A percentile compares a stretch with the other conserved stretches of the same genome.
phyloP scores from a whole-genome alignment of 495 filamentous ascomycete genomes.

The Physcia stellaris region DNA sequence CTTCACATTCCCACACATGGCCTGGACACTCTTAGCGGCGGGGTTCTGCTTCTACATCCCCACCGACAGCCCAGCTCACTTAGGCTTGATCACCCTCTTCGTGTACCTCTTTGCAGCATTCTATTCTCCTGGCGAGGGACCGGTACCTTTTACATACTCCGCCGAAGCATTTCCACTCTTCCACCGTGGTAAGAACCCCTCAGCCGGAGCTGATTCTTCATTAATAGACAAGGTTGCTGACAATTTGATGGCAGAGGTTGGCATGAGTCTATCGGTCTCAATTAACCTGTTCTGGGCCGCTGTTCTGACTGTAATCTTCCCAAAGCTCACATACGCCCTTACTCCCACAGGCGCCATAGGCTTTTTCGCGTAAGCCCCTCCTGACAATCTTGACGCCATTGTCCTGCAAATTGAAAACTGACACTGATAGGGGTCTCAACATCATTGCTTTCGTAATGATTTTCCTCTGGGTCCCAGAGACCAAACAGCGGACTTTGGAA shows the following conservation, averaged over 20 bases:
- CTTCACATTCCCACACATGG: constrained; percentile 80
- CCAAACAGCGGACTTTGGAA: constrained; percentile 18
- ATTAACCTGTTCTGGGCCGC: constrained; percentile 55
- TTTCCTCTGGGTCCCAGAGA: constrained; percentile 45
- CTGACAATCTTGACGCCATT: background rate
- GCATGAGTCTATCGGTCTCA: constrained; percentile 62
- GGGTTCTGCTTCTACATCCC: constrained; percentile 61
- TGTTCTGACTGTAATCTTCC: constrained; percentile 51
- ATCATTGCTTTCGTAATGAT: constrained; percentile 49
- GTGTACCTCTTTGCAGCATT: constrained; percentile 59
- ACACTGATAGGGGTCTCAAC: constrained; percentile 36
- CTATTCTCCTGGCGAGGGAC: constrained; percentile 69
- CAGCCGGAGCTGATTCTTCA: no score
- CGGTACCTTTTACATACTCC: constrained; percentile 69
- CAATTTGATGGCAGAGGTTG: constrained; percentile 32
- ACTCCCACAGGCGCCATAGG: constrained; percentile 2
- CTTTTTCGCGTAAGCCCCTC: constrained; percentile 1
- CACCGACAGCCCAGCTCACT: constrained; percentile 30
- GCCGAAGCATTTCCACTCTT: constrained; percentile 67
- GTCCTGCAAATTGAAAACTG: background rate
- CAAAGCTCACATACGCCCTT: constrained; percentile 35
- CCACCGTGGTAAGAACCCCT: constrained; percentile 43
- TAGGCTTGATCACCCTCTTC: constrained; percentile 53
- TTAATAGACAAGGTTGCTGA: no score
- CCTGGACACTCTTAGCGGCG: constrained; percentile 59